Evolutionary conservation across 352 stramenopile species (phyloP), one percentile per base, ranked within the genome.

Genomic region (Phytopythium chamaehyphon): DNA sequence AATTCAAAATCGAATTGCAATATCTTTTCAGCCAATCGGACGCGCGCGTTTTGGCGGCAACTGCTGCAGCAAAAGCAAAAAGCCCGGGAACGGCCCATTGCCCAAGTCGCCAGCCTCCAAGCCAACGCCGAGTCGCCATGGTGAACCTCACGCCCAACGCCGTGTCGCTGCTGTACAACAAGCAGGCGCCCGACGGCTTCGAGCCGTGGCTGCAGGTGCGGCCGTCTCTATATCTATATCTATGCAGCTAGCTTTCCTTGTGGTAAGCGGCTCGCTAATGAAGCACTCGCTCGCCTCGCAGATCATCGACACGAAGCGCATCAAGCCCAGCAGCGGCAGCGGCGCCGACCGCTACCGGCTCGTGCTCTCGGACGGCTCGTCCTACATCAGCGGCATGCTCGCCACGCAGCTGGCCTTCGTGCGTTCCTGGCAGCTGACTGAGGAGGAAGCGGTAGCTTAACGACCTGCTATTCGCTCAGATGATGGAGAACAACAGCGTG

Each of bases 281-380:
- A n/a, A n/a, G n/a, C n/a, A n/a, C n/a, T n/a, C n/a, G n/a, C n/a
- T n/a, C n/a, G 24, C 19, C 28, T 5, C 18, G 40, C 47, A 66
- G 69, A 66, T 94, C 44, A 94, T 94, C 47, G 82, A 94, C 62
- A 89, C 76, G 26, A 90, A 90, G 69, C 91, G 91, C 72, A 94
- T 94, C 64, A 88, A 90, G 40, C 83, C 84, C 1, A 72, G 73
- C 28, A 92, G 71, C 35, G 82, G 84, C 52, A 60, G 71, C 11
- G 80, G 80, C 40, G 79, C 76, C 38, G 82, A 94, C 55, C 71
- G 84, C 58, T 94, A 93, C 67, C 75, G 79, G 23, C 75, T 94
- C 47, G 74, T 94, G 56, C 66, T 94, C 37, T 94, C 84, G 38
- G 84, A 94, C 21, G 84, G 84, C 33, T 62, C 66, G 18, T 82